These are phyloP conservation scores for Astrothelium macrocarpum DNA, from an alignment of 495 filamentous ascomycete genomes.

Conservation along the genomic window DNA sequence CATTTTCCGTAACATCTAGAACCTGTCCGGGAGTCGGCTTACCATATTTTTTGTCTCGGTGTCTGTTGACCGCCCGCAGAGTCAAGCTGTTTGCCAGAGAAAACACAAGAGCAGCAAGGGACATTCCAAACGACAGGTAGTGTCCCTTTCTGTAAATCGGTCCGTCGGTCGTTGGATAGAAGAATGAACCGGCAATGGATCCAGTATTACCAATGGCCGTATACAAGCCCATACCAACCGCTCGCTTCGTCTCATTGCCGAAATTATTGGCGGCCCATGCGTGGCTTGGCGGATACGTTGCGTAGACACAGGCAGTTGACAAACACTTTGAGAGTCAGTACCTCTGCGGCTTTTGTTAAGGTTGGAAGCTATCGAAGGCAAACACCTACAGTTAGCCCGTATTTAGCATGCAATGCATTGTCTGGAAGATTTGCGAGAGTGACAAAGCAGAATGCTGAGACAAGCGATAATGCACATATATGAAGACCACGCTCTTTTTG, in stretches of 20 bases:
- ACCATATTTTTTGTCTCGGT: constrained; percentile 1
- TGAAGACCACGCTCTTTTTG: background rate
- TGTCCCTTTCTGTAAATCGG: background rate
- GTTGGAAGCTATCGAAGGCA: background rate
- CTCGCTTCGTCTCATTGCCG: background rate
- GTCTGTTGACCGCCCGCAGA: background rate
- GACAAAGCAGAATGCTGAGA: background rate
- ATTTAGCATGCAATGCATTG: background rate
- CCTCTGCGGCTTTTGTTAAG: no score
- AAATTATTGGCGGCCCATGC: constrained; percentile 3
- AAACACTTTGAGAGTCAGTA: background rate
- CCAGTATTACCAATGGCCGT: background rate
- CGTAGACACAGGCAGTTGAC: background rate
- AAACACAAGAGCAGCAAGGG: background rate
- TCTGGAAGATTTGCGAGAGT: background rate
- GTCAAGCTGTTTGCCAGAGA: background rate
- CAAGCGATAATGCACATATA: background rate
- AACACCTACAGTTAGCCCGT: background rate
- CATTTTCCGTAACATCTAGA: background rate
- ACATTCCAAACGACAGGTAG: constrained; percentile 1
- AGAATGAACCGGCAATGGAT: background rate
- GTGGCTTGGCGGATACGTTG: background rate
- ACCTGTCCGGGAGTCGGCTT: background rate
- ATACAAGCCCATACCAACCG: background rate
- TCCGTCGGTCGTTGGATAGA: background rate